These are phyloP conservation scores for Marasmius tenuissimus DNA, from an alignment of 1,284 basidiomycete genomes.

Conservation along the genomic window DNA sequence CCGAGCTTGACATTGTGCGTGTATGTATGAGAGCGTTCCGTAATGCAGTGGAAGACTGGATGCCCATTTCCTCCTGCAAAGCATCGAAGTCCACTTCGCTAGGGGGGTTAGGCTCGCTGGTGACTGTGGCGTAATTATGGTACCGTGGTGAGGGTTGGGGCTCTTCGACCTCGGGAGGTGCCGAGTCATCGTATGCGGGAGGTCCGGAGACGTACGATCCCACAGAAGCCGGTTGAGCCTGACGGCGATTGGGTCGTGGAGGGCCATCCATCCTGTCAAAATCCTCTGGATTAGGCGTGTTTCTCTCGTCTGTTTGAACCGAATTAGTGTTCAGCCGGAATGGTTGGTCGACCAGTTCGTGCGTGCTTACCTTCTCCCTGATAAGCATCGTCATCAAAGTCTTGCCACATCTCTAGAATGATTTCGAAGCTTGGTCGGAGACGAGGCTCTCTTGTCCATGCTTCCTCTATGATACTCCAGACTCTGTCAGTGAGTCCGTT, in stretches of 20 bases:
- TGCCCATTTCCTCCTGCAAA: neutral
- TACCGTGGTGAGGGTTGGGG: neutral
- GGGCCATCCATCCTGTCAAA: too few relatives aligned
- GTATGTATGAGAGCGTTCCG: neutral
- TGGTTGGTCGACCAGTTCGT: too few relatives aligned
- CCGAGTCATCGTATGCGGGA: neutral
- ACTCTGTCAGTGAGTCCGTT: constrained; percentile 19
- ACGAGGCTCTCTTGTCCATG: constrained; percentile 22
- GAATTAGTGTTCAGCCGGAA: too few relatives aligned
- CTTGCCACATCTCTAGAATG: constrained; percentile 15
- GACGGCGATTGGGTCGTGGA: too few relatives aligned
- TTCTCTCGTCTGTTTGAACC: too few relatives aligned
- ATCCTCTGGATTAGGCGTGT: too few relatives aligned
- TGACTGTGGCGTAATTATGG: neutral
- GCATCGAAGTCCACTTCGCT: neutral
- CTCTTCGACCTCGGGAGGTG: neutral
- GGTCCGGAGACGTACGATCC: too few relatives aligned
- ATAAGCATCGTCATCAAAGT: neutral
- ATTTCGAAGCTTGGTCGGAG: constrained; percentile 25
- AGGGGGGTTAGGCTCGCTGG: neutral
- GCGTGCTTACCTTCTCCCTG: neutral
- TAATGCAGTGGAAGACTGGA: neutral
- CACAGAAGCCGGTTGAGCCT: too few relatives aligned
- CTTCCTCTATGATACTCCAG: constrained; percentile 24
- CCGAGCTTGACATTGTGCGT: too few relatives aligned